A percentile compares a stretch with the other conserved stretches of the same genome.
These are phyloP conservation scores for Durio zibethinus DNA, from an alignment of 345 rosid species.

Conservation along the genomic window DNA sequence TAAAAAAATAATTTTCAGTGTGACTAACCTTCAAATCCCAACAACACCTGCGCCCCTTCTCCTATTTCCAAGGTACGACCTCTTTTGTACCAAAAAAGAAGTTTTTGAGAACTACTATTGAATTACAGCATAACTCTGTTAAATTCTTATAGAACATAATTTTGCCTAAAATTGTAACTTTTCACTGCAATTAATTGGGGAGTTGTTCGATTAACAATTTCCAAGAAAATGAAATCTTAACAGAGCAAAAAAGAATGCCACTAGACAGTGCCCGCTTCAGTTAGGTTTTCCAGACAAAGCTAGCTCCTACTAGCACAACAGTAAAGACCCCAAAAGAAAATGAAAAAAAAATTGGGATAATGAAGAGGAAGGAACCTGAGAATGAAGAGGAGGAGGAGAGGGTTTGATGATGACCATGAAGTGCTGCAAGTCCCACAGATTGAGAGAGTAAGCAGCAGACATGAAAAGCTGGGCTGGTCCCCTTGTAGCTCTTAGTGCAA, in stretches of 20 bases:
- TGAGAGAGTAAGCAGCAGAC: conserved; percentile 53
- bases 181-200: not conserved
- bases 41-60: no score
- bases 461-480: conserved; percentile 45
- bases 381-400: conserved; percentile 24
- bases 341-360: not conserved
- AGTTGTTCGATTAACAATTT: not conserved
- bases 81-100: no score
- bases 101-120: not conserved
- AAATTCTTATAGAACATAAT: not conserved
- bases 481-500: conserved; percentile 43
- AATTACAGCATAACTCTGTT: not conserved
- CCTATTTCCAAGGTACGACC: no score
- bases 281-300: not conserved
- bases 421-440: conserved; percentile 55
- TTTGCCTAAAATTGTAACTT: not conserved
- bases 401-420: conserved; percentile 58
- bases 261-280: not conserved
- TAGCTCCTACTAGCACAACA: not conserved
- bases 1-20: no score
- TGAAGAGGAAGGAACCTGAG: conserved; percentile 35
- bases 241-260: not conserved
- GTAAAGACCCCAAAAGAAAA: not conserved
- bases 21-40: no score
- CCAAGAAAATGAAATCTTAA: not conserved